A percentile compares a stretch with the other conserved stretches of the same genome.
phyloP scores from a whole-genome alignment of 1,139 yeast genomes.

The Nadsonia commutata region DNA sequence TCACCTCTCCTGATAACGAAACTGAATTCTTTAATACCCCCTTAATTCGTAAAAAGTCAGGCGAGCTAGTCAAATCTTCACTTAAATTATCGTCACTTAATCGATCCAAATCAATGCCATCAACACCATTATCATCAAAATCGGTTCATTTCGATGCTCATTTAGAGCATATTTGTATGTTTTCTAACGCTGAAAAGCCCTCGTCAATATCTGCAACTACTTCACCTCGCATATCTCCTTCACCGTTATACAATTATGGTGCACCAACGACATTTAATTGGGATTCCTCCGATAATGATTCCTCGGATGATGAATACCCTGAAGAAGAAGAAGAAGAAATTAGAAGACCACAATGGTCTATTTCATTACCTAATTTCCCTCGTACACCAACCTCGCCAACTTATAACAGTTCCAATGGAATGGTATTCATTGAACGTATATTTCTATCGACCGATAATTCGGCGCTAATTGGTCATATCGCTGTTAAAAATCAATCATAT shows the following conservation, averaged over 20 bases:
- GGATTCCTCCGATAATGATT: not conserved
- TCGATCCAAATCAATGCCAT: slow-evolving; percentile 54
- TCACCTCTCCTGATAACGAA: no score
- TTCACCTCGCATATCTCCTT: not conserved
- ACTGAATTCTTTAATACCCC: slow-evolving; percentile 1
- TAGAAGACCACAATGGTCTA: not conserved
- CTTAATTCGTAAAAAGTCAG: slow-evolving; percentile 47
- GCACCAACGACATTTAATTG: not conserved
- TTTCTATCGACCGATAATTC: slow-evolving; percentile 43
- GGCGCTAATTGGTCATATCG: slow-evolving; percentile 54
- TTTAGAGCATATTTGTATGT: slow-evolving; percentile 53
- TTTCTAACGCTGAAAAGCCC: slow-evolving; percentile 58
- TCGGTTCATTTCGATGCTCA: slow-evolving; percentile 66
- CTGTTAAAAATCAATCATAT: slow-evolving; percentile 55
- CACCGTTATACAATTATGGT: not conserved
- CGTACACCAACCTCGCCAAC: not conserved
- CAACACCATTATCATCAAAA: slow-evolving; percentile 29
- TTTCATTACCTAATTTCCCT: not conserved
- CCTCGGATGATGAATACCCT: not conserved
- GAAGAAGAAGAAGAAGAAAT: not conserved
- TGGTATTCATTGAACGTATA: slow-evolving; percentile 50
- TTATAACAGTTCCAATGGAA: not conserved
- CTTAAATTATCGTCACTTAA: slow-evolving; percentile 37
- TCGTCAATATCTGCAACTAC: slow-evolving; percentile 21
- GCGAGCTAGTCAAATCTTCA: slow-evolving; percentile 66